These are phyloP conservation scores for Sarcomyxa edulis DNA, from an alignment of 768 basidiomycete genomes.

Conservation along the genomic window DNA sequence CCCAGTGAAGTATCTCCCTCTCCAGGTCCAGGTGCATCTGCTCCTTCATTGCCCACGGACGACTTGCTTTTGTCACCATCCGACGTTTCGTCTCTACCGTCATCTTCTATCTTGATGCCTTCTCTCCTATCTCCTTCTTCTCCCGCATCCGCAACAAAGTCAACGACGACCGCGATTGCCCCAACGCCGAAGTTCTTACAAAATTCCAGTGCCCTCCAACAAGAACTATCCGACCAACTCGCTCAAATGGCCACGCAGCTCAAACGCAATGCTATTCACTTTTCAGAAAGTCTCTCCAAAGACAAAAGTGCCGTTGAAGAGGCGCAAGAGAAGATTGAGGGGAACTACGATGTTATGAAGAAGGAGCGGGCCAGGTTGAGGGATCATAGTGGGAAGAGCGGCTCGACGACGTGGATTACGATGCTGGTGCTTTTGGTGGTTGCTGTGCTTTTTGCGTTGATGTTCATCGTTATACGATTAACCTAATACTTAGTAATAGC, in stretches of 20 bases:
- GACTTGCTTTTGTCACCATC: constrained; percentile 38
- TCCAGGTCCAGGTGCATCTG: constrained; percentile 7
- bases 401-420: constrained; percentile 70
- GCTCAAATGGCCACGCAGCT: constrained; percentile 86
- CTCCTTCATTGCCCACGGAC: constrained; percentile 19
- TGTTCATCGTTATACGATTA: constrained; percentile 70
- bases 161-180: constrained; percentile 21
- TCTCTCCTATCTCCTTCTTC: constrained; percentile 26
- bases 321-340: constrained; percentile 69
- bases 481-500: constrained; percentile 29
- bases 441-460: constrained; percentile 59
- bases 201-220: constrained; percentile 61
- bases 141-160: constrained; percentile 20
- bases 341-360: constrained; percentile 65
- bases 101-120: constrained; percentile 19
- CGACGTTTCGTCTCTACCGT: constrained; percentile 8
- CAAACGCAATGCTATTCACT: constrained; percentile 76
- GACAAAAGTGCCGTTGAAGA: constrained; percentile 69
- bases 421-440: constrained; percentile 63
- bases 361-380: constrained; percentile 57
- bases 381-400: constrained; percentile 57
- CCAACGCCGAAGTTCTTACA: constrained; percentile 36
- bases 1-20: constrained; percentile 16
- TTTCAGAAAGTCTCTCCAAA: constrained; percentile 64
- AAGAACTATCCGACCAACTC: constrained; percentile 70